Evolutionary conservation across 1,284 basidiomycete genomes (phyloP), one percentile per base, ranked within the genome.

Genomic region (Tetrapyrgos nigripes): DNA sequence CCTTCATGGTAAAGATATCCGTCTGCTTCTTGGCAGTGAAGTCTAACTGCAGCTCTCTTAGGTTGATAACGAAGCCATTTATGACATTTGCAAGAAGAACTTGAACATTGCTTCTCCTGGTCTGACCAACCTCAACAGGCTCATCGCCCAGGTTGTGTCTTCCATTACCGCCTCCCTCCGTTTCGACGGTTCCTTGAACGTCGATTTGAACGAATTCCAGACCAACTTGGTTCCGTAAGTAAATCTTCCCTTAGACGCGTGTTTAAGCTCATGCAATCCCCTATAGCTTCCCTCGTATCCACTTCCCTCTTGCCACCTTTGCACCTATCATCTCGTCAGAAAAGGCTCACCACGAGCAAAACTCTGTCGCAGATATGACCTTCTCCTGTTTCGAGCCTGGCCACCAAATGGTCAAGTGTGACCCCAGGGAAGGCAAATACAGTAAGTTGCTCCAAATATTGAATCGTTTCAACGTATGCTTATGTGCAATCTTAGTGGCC

Each of bases 81-180:
- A 97, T 83, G 95, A 97, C 77, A 97, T 97, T 69, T 97, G 93
- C 88, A 92, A 93, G 80, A 88, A 89, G 78, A 93, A 93, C 76
- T 82, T 96, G 59, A 87, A 86, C 70, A 92, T 95, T 71, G 75
- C 82, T 58, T 88, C 89, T 35, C 93, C 93, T 6, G 84, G 90
- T 60, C 93, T 93, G 82, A 91, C 88, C 68, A 95, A 96, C 83
- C 78, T 96, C 64, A 96, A 95, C 83, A 82, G 93, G 65, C 82
- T 96, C 64, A 95, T 96, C 65, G 94, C 93, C 55, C 91, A 93
- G 73, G 93, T 96, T 62, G 93, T 96, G 61, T 96, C 92, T 9
- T 94, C 92, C 52, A 89, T 96, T 86, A 80, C 77, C 4, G 76
- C 77, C 28, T 80, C 76, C 51, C 83, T 96, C 26, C 87, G 91